phyloP scores from a whole-genome alignment of 495 filamentous ascomycete genomes.

The Lindgomyces ingoldianus region DNA sequence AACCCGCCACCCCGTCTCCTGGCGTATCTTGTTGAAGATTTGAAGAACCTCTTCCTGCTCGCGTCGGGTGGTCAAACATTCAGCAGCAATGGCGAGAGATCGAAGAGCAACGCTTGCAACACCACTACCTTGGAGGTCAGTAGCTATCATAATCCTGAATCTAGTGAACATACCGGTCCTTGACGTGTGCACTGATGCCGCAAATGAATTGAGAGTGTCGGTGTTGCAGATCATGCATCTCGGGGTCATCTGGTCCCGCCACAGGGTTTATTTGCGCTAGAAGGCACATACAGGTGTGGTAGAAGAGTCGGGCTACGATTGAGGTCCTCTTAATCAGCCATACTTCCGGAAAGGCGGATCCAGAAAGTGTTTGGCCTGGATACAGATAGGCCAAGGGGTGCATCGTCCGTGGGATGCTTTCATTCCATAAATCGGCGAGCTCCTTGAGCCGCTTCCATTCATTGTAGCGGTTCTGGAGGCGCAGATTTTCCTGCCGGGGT shows the following conservation, averaged over 20 bases:
- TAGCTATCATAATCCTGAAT: background rate
- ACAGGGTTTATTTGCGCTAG: conserved; percentile 79
- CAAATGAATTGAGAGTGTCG: conserved; percentile 79
- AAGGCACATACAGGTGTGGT: conserved; percentile 79
- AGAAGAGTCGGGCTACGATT: conserved; percentile 83
- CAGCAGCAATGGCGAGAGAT: conserved; percentile 77
- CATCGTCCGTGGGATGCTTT: conserved; percentile 78
- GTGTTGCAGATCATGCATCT: conserved; percentile 69
- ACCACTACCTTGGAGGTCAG: conserved; percentile 52
- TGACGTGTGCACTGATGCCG: conserved; percentile 81
- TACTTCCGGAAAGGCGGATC: conserved; percentile 82
- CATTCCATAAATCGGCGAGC: conserved; percentile 80
- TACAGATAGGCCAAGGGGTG: conserved; percentile 76
- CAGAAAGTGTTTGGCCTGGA: conserved; percentile 64
- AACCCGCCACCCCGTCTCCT: conserved; percentile 76
- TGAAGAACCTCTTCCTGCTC: conserved; percentile 83
- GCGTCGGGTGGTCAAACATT: conserved; percentile 63
- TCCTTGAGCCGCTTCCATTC: conserved; percentile 77
- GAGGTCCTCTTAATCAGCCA: conserved; percentile 85
- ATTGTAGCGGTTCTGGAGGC: conserved; percentile 62
- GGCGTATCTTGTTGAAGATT: conserved; percentile 73
- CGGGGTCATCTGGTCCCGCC: conserved; percentile 54
- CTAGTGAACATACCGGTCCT: conserved; percentile 59
- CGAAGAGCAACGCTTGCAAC: conserved; percentile 75
- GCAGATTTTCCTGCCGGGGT: conserved; percentile 61